phyloP scores from a whole-genome alignment of 2,329 filamentous ascomycete genomes.

The Aureobasidium pullulans region DNA sequence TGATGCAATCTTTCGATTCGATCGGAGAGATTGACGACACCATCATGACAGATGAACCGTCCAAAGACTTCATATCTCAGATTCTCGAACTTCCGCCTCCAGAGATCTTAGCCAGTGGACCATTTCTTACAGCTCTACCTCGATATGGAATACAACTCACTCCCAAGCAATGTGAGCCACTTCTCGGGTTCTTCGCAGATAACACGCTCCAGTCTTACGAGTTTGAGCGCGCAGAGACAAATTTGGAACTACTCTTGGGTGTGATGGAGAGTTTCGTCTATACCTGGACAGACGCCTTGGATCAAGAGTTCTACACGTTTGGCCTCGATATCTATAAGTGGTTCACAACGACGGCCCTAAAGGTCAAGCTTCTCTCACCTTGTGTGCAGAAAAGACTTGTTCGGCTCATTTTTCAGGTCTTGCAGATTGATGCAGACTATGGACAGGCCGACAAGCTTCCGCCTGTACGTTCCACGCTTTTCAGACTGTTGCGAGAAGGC shows the following conservation, averaged over 20 bases:
- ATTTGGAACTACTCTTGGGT: constrained; percentile 59
- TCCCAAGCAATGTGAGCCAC: constrained; percentile 30
- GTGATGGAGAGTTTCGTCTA: constrained; percentile 57
- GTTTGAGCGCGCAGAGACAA: constrained; percentile 67
- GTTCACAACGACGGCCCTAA: constrained; percentile 61
- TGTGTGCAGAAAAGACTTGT: constrained; percentile 61
- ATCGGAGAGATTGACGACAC: background rate
- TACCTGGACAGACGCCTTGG: constrained; percentile 53
- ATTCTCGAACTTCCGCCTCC: background rate
- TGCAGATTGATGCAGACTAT: constrained; percentile 61
- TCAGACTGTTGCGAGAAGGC: constrained; percentile 62
- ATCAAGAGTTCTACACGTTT: constrained; percentile 54
- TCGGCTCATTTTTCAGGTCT: constrained; percentile 60
- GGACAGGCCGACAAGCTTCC: constrained; percentile 50
- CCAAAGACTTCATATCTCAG: background rate
- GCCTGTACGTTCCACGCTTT: constrained; percentile 62
- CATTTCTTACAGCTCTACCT: constrained; percentile 19
- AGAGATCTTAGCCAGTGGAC: constrained; percentile 21
- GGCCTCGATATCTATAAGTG: constrained; percentile 73
- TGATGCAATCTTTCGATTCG: background rate
- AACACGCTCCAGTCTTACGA: constrained; percentile 47
- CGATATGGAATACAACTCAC: constrained; percentile 20
- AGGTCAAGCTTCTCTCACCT: constrained; percentile 62
- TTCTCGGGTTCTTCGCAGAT: constrained; percentile 43
- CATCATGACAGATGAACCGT: background rate